Evolutionary conservation across 352 stramenopile species (phyloP), one percentile per base, ranked within the genome.

Genomic region (Pythium folliculosum): DNA sequence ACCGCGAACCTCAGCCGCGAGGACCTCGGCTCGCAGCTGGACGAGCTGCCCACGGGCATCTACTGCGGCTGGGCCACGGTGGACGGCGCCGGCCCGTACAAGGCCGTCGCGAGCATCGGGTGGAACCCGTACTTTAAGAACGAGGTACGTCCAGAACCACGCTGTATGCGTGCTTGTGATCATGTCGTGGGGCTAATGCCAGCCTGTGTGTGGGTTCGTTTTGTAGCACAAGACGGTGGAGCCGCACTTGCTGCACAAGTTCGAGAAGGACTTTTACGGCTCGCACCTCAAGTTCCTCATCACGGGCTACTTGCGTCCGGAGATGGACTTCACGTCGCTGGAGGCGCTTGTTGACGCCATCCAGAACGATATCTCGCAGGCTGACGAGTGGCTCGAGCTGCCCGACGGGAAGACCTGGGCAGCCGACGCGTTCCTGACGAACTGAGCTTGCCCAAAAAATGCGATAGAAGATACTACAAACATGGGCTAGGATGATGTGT

Each of bases 81-180:
- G 19, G 89, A 97, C 73, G 80, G 78, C 60, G 64, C 84, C 13
- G 88, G 82, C 0, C 80, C 83, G 47, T 96, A 93, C 80, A 98
- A 98, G 77, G 95, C 95, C 21, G 96, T 98, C 23, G 96, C 96
- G n/a, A 99, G 98, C 82, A 96, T 99, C 43, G 96, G 96, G 14
- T 99, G 89, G 89, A 98, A 98, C 75, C 92, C 92, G 44, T 96
- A 92, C 77, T 98, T 96, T 65, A 90, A 96, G 67, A 97, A 98
- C 70, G 86, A 97, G 75, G 86, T 96, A 43, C 71, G 77, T 75
- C 21, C 6, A 27, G 21, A 30, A 4, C 16, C 14, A 21, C 32
- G 35, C 19, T 54, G 48, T 55, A 23, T 67, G 0, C 16, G 19
- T 38, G 1, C 22, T 27, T 57, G 19, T 40, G 37, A 25, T n/a